A percentile compares a stretch with the other conserved stretches of the same genome.
phyloP scores from a whole-genome alignment of 768 basidiomycete genomes.

The Boletus eberwhitei region DNA sequence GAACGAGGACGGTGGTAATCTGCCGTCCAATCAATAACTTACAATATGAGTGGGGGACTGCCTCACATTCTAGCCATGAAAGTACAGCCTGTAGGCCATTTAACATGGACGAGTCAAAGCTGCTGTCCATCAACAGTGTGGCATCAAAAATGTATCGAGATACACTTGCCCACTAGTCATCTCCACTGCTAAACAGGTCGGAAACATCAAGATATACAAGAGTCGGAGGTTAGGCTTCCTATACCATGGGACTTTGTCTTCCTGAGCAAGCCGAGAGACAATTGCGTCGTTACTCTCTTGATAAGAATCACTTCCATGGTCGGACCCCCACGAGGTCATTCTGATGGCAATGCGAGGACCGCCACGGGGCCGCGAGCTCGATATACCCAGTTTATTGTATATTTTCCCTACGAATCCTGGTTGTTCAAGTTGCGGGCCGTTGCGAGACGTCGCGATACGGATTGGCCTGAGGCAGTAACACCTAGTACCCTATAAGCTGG shows the following conservation, averaged over 20 bases:
- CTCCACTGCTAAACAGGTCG: constrained; percentile 22
- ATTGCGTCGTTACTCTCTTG: constrained; percentile 1
- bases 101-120: constrained; percentile 49
- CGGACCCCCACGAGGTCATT: neutral
- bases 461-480: no score
- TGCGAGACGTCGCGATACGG: no score
- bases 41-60: neutral
- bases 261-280: constrained; percentile 16
- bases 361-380: neutral
- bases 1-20: constrained; percentile 56
- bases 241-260: constrained; percentile 59
- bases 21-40: constrained; percentile 14
- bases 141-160: neutral
- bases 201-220: constrained; percentile 55
- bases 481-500: no score
- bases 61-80: constrained; percentile 52
- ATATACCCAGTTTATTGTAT: no score
- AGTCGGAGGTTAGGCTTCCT: constrained; percentile 52
- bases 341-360: neutral
- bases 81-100: constrained; percentile 60
- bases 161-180: constrained; percentile 9
- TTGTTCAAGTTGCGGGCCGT: no score
- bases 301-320: neutral
- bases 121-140: neutral
- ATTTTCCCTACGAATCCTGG: no score